phyloP scores from a whole-genome alignment of 2,329 filamentous ascomycete genomes.

The Aspergillus sp. region DNA sequence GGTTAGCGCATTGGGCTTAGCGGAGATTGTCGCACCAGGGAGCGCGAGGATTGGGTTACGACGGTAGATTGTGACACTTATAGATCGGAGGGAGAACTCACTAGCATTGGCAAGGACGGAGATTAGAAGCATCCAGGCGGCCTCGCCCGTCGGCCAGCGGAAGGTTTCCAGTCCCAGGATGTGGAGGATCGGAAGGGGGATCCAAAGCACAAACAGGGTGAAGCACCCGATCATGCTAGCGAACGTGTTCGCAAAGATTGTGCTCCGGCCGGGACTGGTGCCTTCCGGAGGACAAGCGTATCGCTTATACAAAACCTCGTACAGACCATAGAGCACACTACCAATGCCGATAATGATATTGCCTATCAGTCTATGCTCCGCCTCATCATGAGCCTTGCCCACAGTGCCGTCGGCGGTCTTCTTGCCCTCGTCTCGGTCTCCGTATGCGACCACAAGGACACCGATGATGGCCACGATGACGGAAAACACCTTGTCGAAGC shows the following conservation, averaged over 20 bases:
- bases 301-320: slow-evolving; percentile 95
- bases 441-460: slow-evolving; percentile 93
- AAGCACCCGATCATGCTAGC: slow-evolving; percentile 83
- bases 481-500: slow-evolving; percentile 79
- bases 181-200: slow-evolving; percentile 84
- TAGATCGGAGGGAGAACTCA: slow-evolving; percentile 36
- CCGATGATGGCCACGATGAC: slow-evolving; percentile 84
- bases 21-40: neutral
- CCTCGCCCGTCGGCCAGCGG: slow-evolving; percentile 72
- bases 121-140: slow-evolving; percentile 75
- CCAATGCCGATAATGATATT: slow-evolving; percentile 91
- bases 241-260: slow-evolving; percentile 93
- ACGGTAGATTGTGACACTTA: too few relatives aligned
- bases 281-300: slow-evolving; percentile 91
- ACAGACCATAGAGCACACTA: slow-evolving; percentile 90
- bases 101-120: slow-evolving; percentile 83
- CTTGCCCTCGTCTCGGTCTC: slow-evolving; percentile 63
- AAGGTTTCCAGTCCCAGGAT: slow-evolving; percentile 76
- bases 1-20: neutral
- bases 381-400: slow-evolving; percentile 49
- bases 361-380: slow-evolving; percentile 69
- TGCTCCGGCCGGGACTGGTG: slow-evolving; percentile 77
- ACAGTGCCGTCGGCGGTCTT: slow-evolving; percentile 24
- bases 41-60: neutral
- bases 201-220: slow-evolving; percentile 84